Conservation (phyloP, 2,329 filamentous ascomycete species). For the Beauveria scarabaeidicola region DNA sequence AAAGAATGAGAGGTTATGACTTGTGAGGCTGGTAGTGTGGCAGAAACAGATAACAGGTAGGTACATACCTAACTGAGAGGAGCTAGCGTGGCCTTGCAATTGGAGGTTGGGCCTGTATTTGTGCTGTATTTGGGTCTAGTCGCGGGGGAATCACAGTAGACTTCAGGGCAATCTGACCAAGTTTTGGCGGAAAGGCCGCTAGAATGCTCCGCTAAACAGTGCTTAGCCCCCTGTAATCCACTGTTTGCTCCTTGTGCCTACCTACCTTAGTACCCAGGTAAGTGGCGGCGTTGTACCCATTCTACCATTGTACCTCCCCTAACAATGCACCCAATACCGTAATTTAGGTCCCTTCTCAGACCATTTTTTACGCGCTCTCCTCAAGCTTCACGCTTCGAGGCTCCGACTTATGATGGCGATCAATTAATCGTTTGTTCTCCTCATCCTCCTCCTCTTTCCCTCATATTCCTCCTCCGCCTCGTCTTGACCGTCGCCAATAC, state of each 20-base stretch:
- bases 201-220: background rate
- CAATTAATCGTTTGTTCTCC: background rate
- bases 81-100: background rate
- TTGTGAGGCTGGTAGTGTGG: constrained; percentile 4
- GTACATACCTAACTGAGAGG: background rate
- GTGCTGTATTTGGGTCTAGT: background rate
- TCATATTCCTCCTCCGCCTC: too few relatives aligned
- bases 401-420: background rate
- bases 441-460: too few relatives aligned
- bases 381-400: background rate
- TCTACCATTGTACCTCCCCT: background rate
- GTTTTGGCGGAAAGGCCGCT: background rate
- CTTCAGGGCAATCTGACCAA: background rate
- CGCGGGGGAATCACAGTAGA: background rate
- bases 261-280: background rate
- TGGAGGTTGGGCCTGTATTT: background rate
- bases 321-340: too few relatives aligned
- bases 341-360: background rate
- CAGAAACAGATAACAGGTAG: background rate
- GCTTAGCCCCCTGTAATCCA: background rate
- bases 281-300: background rate
- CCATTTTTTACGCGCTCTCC: background rate
- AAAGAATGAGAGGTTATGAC: background rate
- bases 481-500: background rate
- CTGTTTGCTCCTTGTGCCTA: background rate